phyloP scores from a whole-genome alignment of 2,329 filamentous ascomycete species.

The Leptographium flavum region DNA sequence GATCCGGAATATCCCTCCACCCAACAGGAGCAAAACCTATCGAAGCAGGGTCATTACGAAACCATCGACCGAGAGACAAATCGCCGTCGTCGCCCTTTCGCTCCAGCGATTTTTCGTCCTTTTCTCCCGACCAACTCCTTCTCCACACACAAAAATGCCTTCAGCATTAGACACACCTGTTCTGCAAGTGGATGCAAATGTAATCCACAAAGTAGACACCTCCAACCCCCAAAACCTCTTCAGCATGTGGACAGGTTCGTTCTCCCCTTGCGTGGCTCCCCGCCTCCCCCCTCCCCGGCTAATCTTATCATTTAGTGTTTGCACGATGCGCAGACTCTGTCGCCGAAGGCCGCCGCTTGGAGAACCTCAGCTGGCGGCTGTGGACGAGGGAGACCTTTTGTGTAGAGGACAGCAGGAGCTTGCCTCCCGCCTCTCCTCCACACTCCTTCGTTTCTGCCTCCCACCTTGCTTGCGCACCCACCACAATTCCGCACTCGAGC shows the following conservation, averaged over 20 bases:
- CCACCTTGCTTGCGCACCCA: slow-evolving; percentile 28
- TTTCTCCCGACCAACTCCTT: not conserved
- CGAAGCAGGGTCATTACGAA: not conserved
- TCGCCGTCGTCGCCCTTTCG: not conserved
- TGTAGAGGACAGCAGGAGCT: slow-evolving; percentile 40
- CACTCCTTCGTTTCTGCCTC: slow-evolving; percentile 12
- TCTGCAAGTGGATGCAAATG: slow-evolving; percentile 77
- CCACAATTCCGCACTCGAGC: slow-evolving; percentile 26
- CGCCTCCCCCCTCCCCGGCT: not conserved
- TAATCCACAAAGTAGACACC: slow-evolving; percentile 91
- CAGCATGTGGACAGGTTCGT: slow-evolving; percentile 92
- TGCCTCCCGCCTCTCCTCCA: not conserved
- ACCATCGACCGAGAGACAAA: not conserved
- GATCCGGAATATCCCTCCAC: too few relatives aligned
- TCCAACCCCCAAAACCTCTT: slow-evolving; percentile 84
- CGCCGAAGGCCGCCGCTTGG: slow-evolving; percentile 79
- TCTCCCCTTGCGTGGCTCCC: not conserved
- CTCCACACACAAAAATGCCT: slow-evolving; percentile 49
- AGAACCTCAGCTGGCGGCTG: slow-evolving; percentile 90
- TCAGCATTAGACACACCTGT: slow-evolving; percentile 71
- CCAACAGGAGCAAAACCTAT: not conserved
- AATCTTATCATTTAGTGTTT: slow-evolving; percentile 48
- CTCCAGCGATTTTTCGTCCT: not conserved
- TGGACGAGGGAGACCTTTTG: slow-evolving; percentile 93
- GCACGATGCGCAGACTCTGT: slow-evolving; percentile 88